Base-by-base conservation (phyloP, 2,329 filamentous ascomycete species). In the Pezicula rhizophila region DNA sequence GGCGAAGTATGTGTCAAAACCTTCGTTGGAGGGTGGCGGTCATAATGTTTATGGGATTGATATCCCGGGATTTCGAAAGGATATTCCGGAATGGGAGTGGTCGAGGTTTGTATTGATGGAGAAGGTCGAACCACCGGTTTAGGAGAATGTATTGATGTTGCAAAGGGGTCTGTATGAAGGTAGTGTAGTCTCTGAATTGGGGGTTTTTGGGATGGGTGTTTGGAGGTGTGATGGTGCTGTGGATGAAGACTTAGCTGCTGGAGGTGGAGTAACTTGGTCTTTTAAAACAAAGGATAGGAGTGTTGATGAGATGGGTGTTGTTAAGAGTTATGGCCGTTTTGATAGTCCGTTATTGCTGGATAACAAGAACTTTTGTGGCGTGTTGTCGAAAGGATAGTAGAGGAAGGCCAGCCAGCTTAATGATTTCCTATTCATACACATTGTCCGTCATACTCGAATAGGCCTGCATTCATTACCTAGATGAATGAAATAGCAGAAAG, bases 301-400 rank as follows among this genome's bases (percentile, higher is more conserved):
- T 18, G 54, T 72, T 2, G 56, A 73, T 47, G 70, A 74, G 51
- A 73, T 74, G 69, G 73, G 67, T 53, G 70, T 74, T 26, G 67
- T 72, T 3, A 74, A 73, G 51, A 70, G 71, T 0, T 70, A 69
- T 57, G 70, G 71, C 3, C 71, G 68, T 46, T 74, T 74, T 59
- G 71, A 73, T 53, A 69, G 67, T 40, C 70, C 70, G 14, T 59
- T 53, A 2, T 51, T 69, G 42, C 49, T 66, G 10, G 50, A 55
- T 12, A 28, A 31, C 10, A 40, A 46, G 7, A 14, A 23, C 11
- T 52, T 52, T 52, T 35, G 11, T 12, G 5, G 35, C 39, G 11
- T 35, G 17, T 17, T 23, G 28, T 23, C 3, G 17, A 15, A 17
- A 39, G 25, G 11, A 7, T 10, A 31, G 11, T 31, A 12, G 28